Base-by-base conservation (phyloP, 768 basidiomycete genomes). In the Infundibulicybe gibba region DNA sequence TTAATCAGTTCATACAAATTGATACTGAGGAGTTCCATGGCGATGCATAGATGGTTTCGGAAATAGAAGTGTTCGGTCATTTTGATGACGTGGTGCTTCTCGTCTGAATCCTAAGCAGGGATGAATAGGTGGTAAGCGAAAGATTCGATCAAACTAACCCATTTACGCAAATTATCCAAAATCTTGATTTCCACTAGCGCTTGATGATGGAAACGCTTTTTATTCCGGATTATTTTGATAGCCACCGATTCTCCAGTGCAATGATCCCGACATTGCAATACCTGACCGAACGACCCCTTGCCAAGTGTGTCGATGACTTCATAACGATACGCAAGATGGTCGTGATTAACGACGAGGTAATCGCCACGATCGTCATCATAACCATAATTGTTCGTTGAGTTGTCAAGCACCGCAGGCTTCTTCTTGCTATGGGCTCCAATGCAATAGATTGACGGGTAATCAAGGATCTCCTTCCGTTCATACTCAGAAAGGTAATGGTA, bases 61-160 rank as follows among this genome's bases (percentile, higher is more conserved):
- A 98, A 99, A 66, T 94, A 94, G 68, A 99, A 99, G 61, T 95
- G 85, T 59, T 98, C 95, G 1, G 87, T 94, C 92, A 98, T 98
- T 66, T 91, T 92, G 66, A 98, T 89, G 53, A 99, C 93, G 60
- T 93, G 85, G 57, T 99, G 93, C 63, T 92, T 94, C 68, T 97
- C 94, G 48, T 99, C 94, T 2, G 87, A 76, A 59, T 99, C 97
- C 94, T 98, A 55, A 10, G 38, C 46, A 43, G 32, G 42, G 40
- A 16, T 51, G 40, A 52, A 49, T 17, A 43, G 14, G 33, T 30
- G 30, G 19, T 6, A 19, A 10, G 41, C 30, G 39, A 20, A 41
- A 32, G 41, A 33, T 34, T 45, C 2, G 48, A 45, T 25, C 6
- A 21, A n/a, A 72, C 86, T 48, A 57, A 92, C 94, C 97, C 97